Percentiles rank a stretch among this genome's conserved stretches.
Evolutionary conservation across 2,329 filamentous ascomycete species (phyloP).

Genomic region (Sclerotinia borealis): DNA sequence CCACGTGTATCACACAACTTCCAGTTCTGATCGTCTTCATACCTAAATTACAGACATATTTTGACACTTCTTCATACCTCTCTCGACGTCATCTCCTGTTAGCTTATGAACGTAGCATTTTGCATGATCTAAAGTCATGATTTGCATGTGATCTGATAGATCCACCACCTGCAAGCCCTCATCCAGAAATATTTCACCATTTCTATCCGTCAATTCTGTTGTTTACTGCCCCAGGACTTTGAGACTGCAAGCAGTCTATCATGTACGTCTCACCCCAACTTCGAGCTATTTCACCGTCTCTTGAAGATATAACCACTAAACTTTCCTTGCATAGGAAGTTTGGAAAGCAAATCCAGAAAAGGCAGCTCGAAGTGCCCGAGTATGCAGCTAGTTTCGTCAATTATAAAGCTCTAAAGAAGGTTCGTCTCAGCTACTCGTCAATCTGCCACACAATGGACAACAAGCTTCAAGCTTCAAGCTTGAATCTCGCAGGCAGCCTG

Average conservation of each 20-base stretch:
- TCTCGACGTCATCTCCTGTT: conserved; percentile 1
- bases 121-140: conserved; percentile 13
- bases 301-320: conserved; percentile 12
- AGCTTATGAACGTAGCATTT: conserved; percentile 2
- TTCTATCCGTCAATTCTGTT: conserved; percentile 11
- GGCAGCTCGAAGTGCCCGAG: conserved; percentile 97
- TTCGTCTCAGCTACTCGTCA: conserved; percentile 36
- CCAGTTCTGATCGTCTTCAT: neutral
- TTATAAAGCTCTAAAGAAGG: conserved; percentile 99
- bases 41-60: neutral
- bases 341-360: conserved; percentile 98
- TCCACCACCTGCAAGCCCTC: conserved; percentile 1
- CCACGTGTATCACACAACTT: conserved; percentile 6
- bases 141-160: conserved; percentile 22
- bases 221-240: conserved; percentile 24
- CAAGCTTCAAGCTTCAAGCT: neutral
- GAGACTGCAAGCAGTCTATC: conserved; percentile 26
- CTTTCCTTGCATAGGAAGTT: conserved; percentile 70
- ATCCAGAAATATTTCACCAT: neutral
- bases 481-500: neutral
- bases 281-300: neutral
- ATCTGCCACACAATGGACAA: conserved; percentile 9
- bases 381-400: conserved; percentile 99
- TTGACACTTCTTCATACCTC: neutral
- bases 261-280: conserved; percentile 27